A percentile compares a stretch with the other conserved stretches of the same genome.
Evolutionary conservation across 768 basidiomycete genomes (phyloP).

Genomic region (Amanita thiersii): DNA sequence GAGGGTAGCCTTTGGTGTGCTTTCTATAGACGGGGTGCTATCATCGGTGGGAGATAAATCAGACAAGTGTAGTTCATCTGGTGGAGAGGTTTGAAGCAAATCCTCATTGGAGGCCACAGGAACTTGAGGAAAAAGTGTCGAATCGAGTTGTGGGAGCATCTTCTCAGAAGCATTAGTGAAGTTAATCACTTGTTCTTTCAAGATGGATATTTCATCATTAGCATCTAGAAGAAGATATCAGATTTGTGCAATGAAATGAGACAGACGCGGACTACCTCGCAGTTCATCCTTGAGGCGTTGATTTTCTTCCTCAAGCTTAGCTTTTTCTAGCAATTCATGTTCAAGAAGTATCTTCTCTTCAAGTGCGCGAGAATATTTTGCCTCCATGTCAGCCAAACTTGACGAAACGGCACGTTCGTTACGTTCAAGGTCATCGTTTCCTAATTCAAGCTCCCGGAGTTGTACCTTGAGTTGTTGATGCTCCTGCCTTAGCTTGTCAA

Average conservation of each 20-base stretch:
- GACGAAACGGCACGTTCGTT: constrained; percentile 86
- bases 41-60: constrained; percentile 44
- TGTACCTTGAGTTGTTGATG: constrained; percentile 65
- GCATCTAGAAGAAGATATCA: constrained; percentile 48
- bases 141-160: constrained; percentile 25
- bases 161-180: constrained; percentile 20
- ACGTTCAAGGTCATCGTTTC: constrained; percentile 94
- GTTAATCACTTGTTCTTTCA: constrained; percentile 63
- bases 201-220: constrained; percentile 73
- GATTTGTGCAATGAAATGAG: background rate
- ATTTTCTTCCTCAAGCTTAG: constrained; percentile 80
- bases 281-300: constrained; percentile 92
- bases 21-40: constrained; percentile 24
- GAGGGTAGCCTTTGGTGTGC: constrained; percentile 30
- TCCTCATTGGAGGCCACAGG: constrained; percentile 41
- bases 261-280: constrained; percentile 53
- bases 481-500: constrained; percentile 74
- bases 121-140: constrained; percentile 19
- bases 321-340: constrained; percentile 90
- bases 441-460: constrained; percentile 88
- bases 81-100: constrained; percentile 49
- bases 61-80: constrained; percentile 51
- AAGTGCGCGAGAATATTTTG: constrained; percentile 80
- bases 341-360: constrained; percentile 98
- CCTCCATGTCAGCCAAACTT: constrained; percentile 76